Conservation (phyloP, 345 rosid species). For the Hibiscus trionum region DNA sequence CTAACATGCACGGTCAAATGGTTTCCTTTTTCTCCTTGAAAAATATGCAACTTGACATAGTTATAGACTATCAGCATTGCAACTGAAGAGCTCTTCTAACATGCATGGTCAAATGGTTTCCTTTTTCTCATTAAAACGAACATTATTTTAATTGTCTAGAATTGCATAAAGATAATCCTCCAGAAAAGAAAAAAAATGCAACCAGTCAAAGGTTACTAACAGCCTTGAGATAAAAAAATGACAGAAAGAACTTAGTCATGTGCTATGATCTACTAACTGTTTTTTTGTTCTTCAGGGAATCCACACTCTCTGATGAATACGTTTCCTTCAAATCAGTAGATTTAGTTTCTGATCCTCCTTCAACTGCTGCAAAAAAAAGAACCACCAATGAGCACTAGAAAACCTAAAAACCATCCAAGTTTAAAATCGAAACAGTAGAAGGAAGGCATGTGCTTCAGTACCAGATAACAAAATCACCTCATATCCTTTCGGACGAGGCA, state of each 20-base stretch:
- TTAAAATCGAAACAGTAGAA: neutral
- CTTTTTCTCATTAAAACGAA: neutral
- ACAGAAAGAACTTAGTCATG: neutral
- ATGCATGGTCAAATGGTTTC: neutral
- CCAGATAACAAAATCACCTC: neutral
- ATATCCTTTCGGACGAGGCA: neutral
- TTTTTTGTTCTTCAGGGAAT: conserved; percentile 46
- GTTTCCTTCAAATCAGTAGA: conserved; percentile 29
- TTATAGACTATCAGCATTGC: neutral
- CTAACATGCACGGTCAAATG: too few species aligned
- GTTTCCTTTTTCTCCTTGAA: neutral
- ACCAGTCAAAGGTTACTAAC: neutral
- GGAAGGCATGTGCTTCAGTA: neutral
- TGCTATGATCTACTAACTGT: conserved; percentile 34
- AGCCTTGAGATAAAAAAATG: neutral
- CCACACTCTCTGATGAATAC: conserved; percentile 34
- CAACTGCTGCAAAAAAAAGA: conserved; percentile 33
- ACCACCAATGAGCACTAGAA: neutral
- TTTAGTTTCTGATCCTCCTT: conserved; percentile 31
- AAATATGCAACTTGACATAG: neutral
- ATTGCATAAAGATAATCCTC: neutral
- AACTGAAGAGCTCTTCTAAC: neutral
- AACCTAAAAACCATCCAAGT: neutral
- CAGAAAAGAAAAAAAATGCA: neutral
- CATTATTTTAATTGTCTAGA: neutral